Base-by-base conservation (phyloP, 306 rosid genomes). In the Echinosophora koreensis region DNA sequence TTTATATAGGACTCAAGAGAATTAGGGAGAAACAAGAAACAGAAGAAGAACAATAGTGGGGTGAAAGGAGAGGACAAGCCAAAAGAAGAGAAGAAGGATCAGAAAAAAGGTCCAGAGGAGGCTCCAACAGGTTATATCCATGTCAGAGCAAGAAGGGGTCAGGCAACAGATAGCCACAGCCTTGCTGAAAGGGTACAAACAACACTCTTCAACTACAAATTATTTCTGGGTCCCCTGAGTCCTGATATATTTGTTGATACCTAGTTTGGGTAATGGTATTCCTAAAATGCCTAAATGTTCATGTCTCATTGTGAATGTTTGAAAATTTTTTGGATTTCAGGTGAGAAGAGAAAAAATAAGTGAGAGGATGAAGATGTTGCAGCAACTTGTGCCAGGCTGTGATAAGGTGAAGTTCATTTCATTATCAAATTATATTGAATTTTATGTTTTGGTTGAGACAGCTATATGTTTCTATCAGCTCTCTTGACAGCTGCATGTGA, bases 81-180 rank as follows among this genome's bases (percentile, higher is more conserved):
- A 35, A 80, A 82, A 68, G 55, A 73, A 44, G 81, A 58, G 68
- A 75, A 83, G 76, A 86, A 84, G 56, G 78, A 80, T 4, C 63
- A 87, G 69, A 84, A 87, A 71, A 83, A 90, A 32, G 66, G 50
- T 76, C 12, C 61, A 15, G 92, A 89, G 14, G 95, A 88, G 49
- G 78, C 90, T 71, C 88, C 97, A 76, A 84, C 86, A 3, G 97
- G 89, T 2, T 95, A 89, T 78, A 90, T 95, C 79, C 98, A 90
- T 57, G 98, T 95, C 38, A 90, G 98, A 87, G 98, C 97, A 70
- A 88, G 97, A 80, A 92, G 98, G 85, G 98, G 98, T 69, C 97
- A 95, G 73, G 98, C 98, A 37, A 95, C 98, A 1, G 98, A 95
- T 78, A 95, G 93, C 86, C 98, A 95, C 78, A 95, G 98, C 96